phyloP scores from a whole-genome alignment of 805 yeast genomes.

The Metschnikowia baotianmanensis region DNA sequence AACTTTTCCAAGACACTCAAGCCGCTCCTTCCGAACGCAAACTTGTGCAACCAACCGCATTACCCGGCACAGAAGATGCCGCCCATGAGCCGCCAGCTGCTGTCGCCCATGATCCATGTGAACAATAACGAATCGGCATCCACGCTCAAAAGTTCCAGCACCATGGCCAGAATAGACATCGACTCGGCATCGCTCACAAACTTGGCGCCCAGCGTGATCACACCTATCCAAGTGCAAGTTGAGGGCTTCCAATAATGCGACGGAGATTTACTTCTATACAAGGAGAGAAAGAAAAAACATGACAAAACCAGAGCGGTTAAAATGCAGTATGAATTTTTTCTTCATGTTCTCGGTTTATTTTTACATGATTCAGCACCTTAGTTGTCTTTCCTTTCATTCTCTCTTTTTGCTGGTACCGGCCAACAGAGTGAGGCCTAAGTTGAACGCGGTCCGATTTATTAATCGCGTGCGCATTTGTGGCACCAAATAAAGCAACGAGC shows the following conservation, averaged over 20 bases:
- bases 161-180: constrained; percentile 31
- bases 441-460: too few relatives aligned
- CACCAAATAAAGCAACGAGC: too few relatives aligned
- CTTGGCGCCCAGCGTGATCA: constrained; percentile 36
- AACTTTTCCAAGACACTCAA: constrained; percentile 15
- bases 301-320: too few relatives aligned
- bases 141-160: constrained; percentile 32
- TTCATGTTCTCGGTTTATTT: too few relatives aligned
- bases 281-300: too few relatives aligned
- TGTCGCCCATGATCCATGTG: constrained; percentile 18
- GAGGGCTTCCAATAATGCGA: constrained; percentile 23
- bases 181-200: constrained; percentile 25
- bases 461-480: too few relatives aligned
- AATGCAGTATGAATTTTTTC: too few relatives aligned
- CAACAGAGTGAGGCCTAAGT: too few relatives aligned
- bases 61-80: constrained; percentile 14
- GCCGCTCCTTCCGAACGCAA: constrained; percentile 21
- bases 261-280: too few relatives aligned
- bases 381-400: too few relatives aligned
- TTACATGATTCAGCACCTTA: too few relatives aligned
- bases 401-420: too few relatives aligned
- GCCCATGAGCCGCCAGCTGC: constrained; percentile 13
- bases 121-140: constrained; percentile 22
- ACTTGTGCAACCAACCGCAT: constrained; percentile 18
- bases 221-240: constrained; percentile 39